Percentiles rank a stretch among this genome's conserved stretches.
Evolutionary conservation across 2,329 filamentous ascomycete species (phyloP).

Genomic region (Penicillium sp.): DNA sequence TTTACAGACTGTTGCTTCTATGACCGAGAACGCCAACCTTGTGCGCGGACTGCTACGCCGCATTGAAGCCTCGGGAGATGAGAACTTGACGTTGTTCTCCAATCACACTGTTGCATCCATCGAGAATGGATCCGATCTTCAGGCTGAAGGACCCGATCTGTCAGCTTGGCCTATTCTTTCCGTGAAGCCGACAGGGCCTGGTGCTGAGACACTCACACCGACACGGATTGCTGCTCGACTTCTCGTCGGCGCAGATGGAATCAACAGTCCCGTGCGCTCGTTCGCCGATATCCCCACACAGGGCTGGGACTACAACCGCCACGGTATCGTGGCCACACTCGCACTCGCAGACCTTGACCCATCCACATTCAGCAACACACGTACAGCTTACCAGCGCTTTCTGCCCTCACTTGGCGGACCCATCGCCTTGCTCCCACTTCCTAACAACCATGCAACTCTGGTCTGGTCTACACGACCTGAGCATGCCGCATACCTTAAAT

Average conservation of each 20-base stretch:
- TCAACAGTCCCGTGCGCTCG: slow-evolving; percentile 86
- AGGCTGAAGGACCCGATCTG: slow-evolving; percentile 69
- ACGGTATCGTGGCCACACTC: slow-evolving; percentile 89
- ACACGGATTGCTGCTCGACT: slow-evolving; percentile 73
- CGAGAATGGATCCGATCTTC: slow-evolving; percentile 63
- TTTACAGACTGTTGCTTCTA: slow-evolving; percentile 77
- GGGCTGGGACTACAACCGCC: slow-evolving; percentile 91
- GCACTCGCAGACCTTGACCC: slow-evolving; percentile 58
- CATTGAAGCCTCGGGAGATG: slow-evolving; percentile 65
- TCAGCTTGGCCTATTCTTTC: slow-evolving; percentile 84
- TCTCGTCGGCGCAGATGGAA: slow-evolving; percentile 89
- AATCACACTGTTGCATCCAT: slow-evolving; percentile 80
- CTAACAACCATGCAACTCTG: slow-evolving; percentile 77
- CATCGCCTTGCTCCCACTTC: slow-evolving; percentile 86
- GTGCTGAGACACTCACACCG: slow-evolving; percentile 33
- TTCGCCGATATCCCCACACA: slow-evolving; percentile 84
- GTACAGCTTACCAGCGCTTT: slow-evolving; percentile 92
- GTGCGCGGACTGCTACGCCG: slow-evolving; percentile 74
- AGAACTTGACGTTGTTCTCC: slow-evolving; percentile 68
- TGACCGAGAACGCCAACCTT: slow-evolving; percentile 93
- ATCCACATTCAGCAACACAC: slow-evolving; percentile 46
- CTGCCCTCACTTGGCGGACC: slow-evolving; percentile 77
- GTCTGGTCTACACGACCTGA: slow-evolving; percentile 93
- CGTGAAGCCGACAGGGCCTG: slow-evolving; percentile 57
- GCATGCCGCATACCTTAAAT: slow-evolving; percentile 77